Evolutionary conservation across 2,329 filamentous ascomycete genomes (phyloP).

Genomic region (Exophiala viscosa): DNA sequence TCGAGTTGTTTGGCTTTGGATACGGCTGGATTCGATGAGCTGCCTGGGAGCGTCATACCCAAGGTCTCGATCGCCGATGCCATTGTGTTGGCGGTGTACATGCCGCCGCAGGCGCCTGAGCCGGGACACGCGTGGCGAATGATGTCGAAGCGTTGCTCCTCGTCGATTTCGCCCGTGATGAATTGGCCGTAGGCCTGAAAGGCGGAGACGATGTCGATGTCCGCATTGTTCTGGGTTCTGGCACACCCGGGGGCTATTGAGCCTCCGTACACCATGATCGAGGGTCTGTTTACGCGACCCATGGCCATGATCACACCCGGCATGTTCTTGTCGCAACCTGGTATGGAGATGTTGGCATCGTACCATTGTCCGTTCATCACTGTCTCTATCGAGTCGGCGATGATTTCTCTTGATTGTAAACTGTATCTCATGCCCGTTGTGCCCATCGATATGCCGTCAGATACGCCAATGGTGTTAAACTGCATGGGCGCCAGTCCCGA

Average conservation of each 20-base stretch:
- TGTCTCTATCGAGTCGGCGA: slow-evolving; percentile 97
- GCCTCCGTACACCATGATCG: slow-evolving; percentile 96
- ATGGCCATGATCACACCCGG: slow-evolving; percentile 88
- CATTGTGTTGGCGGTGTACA: slow-evolving; percentile 78
- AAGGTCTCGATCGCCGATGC: slow-evolving; percentile 69
- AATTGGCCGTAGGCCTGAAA: slow-evolving; percentile 98
- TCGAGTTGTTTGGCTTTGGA: slow-evolving; percentile 68
- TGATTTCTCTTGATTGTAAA: slow-evolving; percentile 90
- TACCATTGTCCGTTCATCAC: slow-evolving; percentile 99
- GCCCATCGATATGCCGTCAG: slow-evolving; percentile 97
- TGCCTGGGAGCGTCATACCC: slow-evolving; percentile 77
- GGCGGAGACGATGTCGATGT: slow-evolving; percentile 91
- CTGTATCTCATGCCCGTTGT: slow-evolving; percentile 96
- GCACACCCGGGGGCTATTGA: slow-evolving; percentile 90
- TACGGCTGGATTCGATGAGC: slow-evolving; percentile 74
- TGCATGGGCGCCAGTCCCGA: slow-evolving; percentile 88
- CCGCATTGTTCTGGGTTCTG: slow-evolving; percentile 64
- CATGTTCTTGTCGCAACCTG: slow-evolving; percentile 99
- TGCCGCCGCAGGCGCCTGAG: slow-evolving; percentile 78
- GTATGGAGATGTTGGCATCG: slow-evolving; percentile 93
- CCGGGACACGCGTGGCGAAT: slow-evolving; percentile 88
- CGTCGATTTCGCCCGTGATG: slow-evolving; percentile 83
- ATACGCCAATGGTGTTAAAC: slow-evolving; percentile 98
- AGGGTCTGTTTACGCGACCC: slow-evolving; percentile 89
- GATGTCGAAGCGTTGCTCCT: slow-evolving; percentile 89